Conservation (phyloP, 257 asterid genomes). For the Lithospermum erythrorhizon region DNA sequence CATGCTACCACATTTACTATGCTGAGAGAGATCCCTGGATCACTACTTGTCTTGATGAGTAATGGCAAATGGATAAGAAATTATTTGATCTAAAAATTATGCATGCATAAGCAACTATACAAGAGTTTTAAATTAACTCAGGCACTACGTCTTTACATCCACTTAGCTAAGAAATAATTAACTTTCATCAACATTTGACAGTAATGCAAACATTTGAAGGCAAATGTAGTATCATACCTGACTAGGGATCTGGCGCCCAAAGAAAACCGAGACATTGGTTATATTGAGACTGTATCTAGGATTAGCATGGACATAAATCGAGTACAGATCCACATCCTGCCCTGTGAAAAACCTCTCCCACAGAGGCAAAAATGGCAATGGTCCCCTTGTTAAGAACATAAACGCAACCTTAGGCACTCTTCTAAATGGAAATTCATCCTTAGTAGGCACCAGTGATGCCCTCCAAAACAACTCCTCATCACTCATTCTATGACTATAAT, state of each 20-base stretch:
- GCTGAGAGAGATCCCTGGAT: too few relatives aligned
- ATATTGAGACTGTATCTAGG: constrained; percentile 63
- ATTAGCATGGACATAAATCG: constrained; percentile 65
- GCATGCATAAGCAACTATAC: too few relatives aligned
- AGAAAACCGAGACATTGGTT: constrained; percentile 54
- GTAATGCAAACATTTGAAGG: not conserved
- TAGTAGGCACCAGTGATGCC: constrained; percentile 78
- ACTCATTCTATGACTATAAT: constrained; percentile 51
- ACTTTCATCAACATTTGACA: constrained; percentile 2
- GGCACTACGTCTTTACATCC: constrained; percentile 8
- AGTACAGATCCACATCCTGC: constrained; percentile 49
- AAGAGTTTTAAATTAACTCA: not conserved
- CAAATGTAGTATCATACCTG: constrained; percentile 38
- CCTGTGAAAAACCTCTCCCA: constrained; percentile 90
- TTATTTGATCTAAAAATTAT: not conserved
- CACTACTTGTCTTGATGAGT: too few relatives aligned
- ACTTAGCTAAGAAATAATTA: constrained; percentile 10
- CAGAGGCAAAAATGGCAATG: constrained; percentile 70
- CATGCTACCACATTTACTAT: too few relatives aligned
- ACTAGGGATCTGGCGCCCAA: constrained; percentile 72
- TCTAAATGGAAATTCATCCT: constrained; percentile 61
- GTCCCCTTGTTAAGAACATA: constrained; percentile 85
- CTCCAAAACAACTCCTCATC: constrained; percentile 94
- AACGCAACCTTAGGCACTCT: constrained; percentile 82
- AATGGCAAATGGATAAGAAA: too few relatives aligned